Evolutionary conservation across 306 rosid species (phyloP).

Genomic region (Begonia loranthoides): DNA sequence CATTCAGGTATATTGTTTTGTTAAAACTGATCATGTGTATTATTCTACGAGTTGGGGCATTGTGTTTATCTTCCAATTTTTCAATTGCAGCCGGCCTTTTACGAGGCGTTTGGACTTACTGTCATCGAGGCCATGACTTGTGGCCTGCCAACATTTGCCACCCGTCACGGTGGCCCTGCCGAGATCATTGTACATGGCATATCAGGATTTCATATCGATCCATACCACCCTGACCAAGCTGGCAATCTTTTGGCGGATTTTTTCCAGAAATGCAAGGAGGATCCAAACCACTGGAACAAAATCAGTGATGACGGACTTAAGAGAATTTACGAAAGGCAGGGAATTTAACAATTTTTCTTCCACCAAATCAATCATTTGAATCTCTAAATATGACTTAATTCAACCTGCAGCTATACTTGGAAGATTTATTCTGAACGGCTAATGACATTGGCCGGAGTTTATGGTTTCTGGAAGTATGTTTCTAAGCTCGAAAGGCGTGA

Average conservation of each 20-base stretch:
- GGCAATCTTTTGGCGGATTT: constrained; percentile 41
- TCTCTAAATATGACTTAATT: neutral
- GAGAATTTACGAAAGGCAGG: constrained; percentile 77
- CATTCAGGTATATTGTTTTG: constrained; percentile 40
- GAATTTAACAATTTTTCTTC: neutral
- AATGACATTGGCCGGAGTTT: constrained; percentile 88
- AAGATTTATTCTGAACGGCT: constrained; percentile 83
- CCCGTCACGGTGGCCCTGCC: constrained; percentile 91
- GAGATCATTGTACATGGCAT: constrained; percentile 81
- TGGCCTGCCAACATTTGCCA: constrained; percentile 91
- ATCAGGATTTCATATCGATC: constrained; percentile 90
- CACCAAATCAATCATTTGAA: neutral
- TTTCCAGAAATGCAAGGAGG: constrained; percentile 49
- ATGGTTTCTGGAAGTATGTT: constrained; percentile 87
- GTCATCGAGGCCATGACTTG: constrained; percentile 95
- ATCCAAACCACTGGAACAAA: constrained; percentile 56
- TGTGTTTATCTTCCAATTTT: neutral
- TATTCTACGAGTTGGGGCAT: too few species aligned
- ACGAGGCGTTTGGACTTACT: constrained; percentile 96
- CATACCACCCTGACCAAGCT: constrained; percentile 79
- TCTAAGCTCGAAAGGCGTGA: constrained; percentile 87
- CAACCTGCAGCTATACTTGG: constrained; percentile 71
- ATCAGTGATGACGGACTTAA: constrained; percentile 65
- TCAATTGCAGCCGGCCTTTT: constrained; percentile 80
- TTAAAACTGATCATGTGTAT: too few species aligned